Evolutionary conservation across 768 basidiomycete species (phyloP).

Genomic region (Auricularia cornea): DNA sequence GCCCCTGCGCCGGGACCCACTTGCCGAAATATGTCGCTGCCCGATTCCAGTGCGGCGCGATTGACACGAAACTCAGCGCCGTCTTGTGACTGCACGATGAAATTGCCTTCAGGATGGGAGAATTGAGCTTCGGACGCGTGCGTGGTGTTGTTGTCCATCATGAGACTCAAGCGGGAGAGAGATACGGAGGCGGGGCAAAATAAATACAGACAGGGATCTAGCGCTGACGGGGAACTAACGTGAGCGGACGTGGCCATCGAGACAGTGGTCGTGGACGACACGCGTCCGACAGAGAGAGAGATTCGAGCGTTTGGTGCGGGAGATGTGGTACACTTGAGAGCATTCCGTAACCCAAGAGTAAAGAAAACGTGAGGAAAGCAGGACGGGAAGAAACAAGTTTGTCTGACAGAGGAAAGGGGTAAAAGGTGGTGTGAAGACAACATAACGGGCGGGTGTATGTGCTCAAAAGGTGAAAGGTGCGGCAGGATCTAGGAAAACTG

Average conservation of each 20-base stretch:
- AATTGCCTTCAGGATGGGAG: background rate
- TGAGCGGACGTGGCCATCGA: background rate
- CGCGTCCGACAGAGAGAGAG: background rate
- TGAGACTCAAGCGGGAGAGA: background rate
- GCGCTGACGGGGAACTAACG: background rate
- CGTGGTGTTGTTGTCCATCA: background rate
- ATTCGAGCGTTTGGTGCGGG: background rate
- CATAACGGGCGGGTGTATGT: background rate
- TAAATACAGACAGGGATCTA: background rate
- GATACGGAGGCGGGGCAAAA: background rate
- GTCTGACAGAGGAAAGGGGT: background rate
- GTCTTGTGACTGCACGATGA: background rate
- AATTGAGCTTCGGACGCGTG: background rate
- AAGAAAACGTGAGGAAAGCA: conserved; percentile 14
- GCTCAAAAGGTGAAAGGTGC: background rate
- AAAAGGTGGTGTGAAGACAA: background rate
- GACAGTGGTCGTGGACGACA: background rate
- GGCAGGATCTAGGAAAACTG: conserved; percentile 33
- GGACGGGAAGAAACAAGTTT: conserved; percentile 10
- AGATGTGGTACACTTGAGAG: background rate
- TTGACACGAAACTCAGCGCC: conserved; percentile 35
- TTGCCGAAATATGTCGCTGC: conserved; percentile 55
- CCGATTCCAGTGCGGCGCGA: conserved; percentile 36
- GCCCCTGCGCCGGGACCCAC: conserved; percentile 18
- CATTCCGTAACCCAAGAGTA: background rate